Percentiles rank a stretch among this genome's conserved stretches.
phyloP scores from a whole-genome alignment of 1,284 basidiomycete species.

The Puccinia coronata region DNA sequence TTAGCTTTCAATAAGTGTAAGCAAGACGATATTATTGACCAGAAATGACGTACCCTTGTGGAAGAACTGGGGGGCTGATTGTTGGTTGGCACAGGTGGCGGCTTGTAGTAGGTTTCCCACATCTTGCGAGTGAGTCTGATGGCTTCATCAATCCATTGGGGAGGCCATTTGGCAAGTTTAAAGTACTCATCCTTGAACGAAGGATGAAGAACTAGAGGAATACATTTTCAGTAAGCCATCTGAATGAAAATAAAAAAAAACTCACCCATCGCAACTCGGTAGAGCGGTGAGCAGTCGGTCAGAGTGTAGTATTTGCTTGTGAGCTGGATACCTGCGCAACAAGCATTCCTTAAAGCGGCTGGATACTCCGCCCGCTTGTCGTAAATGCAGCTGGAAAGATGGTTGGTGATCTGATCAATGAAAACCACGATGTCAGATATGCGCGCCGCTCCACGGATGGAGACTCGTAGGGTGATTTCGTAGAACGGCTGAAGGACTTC shows the following conservation, averaged over 20 bases:
- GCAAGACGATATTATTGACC: neutral
- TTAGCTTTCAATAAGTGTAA: neutral
- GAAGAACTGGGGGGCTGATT: neutral
- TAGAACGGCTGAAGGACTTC: too few species aligned
- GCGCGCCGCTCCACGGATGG: neutral
- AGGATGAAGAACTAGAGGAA: constrained; percentile 5
- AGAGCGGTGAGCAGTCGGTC: neutral
- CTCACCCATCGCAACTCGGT: constrained; percentile 2
- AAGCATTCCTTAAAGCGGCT: neutral
- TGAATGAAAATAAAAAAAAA: neutral
- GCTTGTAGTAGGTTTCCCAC: too few species aligned
- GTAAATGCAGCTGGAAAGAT: too few species aligned
- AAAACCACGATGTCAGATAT: neutral
- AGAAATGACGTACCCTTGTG: neutral
- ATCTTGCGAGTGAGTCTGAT: too few species aligned
- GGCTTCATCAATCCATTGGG: neutral
- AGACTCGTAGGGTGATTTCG: neutral
- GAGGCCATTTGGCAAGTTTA: constrained; percentile 5
- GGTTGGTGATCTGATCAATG: constrained; percentile 15
- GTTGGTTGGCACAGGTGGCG: neutral
- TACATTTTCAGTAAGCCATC: neutral
- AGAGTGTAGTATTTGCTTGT: constrained; percentile 19
- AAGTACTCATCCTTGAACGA: constrained; percentile 12
- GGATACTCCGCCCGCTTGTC: neutral
- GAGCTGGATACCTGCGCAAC: too few species aligned